A percentile compares a stretch with the other conserved stretches of the same genome.
phyloP scores from a whole-genome alignment of 306 rosid species.

The Castanea sativa region DNA sequence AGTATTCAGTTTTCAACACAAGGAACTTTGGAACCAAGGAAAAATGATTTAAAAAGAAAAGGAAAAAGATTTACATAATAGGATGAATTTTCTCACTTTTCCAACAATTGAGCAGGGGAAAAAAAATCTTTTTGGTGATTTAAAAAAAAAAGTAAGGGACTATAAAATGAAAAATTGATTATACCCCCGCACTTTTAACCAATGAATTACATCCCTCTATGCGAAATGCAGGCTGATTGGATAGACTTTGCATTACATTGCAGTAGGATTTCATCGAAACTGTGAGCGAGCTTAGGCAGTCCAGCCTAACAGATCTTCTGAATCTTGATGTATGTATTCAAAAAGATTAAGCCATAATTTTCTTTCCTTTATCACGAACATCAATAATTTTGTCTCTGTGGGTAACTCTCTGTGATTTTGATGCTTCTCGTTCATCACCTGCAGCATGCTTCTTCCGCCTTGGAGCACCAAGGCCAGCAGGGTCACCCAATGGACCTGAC shows the following conservation, averaged over 20 bases:
- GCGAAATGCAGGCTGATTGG: conserved; percentile 20
- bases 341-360: conserved; percentile 34
- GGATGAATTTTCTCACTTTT: conserved; percentile 32
- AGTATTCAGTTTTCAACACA: conserved; percentile 33
- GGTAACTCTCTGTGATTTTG: conserved; percentile 33
- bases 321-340: conserved; percentile 28
- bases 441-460: conserved; percentile 58
- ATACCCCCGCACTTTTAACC: conserved; percentile 28
- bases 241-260: conserved; percentile 12
- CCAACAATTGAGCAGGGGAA: conserved; percentile 31
- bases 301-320: conserved; percentile 20
- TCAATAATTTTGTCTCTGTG: conserved; percentile 33
- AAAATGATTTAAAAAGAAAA: not conserved
- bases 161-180: conserved; percentile 17
- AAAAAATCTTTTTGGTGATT: conserved; percentile 4
- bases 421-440: conserved; percentile 46
- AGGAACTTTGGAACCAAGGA: conserved; percentile 18
- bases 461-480: conserved; percentile 45
- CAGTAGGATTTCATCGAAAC: conserved; percentile 21
- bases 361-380: conserved; percentile 62
- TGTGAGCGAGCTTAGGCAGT: conserved; percentile 20
- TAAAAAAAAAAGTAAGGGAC: conserved; percentile 18
- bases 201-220: conserved; percentile 26
- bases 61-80: conserved; percentile 47
- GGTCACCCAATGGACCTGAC: conserved; percentile 82